Conservation (phyloP, 2,329 filamentous ascomycete genomes). For the Metarhizium rileyi region DNA sequence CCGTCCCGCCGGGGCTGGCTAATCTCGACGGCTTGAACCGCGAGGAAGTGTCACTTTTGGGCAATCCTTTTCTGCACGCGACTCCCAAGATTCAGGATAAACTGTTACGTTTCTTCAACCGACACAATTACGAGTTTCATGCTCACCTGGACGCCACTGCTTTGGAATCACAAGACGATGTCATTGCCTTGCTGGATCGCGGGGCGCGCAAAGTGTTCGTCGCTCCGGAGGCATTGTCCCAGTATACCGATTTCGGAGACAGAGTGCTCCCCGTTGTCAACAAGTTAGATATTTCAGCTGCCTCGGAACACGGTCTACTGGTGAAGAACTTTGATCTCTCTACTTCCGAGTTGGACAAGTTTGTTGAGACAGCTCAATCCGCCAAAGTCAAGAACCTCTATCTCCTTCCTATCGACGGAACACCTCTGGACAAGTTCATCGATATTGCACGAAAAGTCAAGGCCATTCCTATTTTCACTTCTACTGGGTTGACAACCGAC, state of each 20-base stretch:
- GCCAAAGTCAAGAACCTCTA: slow-evolving; percentile 39
- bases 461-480: slow-evolving; percentile 66
- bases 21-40: slow-evolving; percentile 42
- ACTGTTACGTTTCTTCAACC: slow-evolving; percentile 36
- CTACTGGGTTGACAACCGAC: slow-evolving; percentile 58
- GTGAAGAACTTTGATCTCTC: slow-evolving; percentile 42
- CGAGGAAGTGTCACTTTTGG: slow-evolving; percentile 49
- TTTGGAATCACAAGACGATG: slow-evolving; percentile 59
- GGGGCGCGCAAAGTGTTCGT: slow-evolving; percentile 84
- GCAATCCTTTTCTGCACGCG: slow-evolving; percentile 48
- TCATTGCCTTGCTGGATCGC: slow-evolving; percentile 72
- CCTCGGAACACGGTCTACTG: slow-evolving; percentile 40
- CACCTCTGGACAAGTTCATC: slow-evolving; percentile 36
- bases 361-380: slow-evolving; percentile 34
- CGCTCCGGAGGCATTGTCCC: slow-evolving; percentile 54
- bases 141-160: slow-evolving; percentile 70
- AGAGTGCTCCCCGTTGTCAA: slow-evolving; percentile 45
- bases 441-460: slow-evolving; percentile 37
- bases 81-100: slow-evolving; percentile 37
- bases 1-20: slow-evolving; percentile 38
- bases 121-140: slow-evolving; percentile 41
- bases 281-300: slow-evolving; percentile 34
- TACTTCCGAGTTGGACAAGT: slow-evolving; percentile 28
- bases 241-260: slow-evolving; percentile 44
- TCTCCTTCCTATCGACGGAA: slow-evolving; percentile 38